Percentiles rank a stretch among this genome's conserved stretches.
phyloP scores from a whole-genome alignment of 2,329 filamentous ascomycete species.

The Diaporthe citri region DNA sequence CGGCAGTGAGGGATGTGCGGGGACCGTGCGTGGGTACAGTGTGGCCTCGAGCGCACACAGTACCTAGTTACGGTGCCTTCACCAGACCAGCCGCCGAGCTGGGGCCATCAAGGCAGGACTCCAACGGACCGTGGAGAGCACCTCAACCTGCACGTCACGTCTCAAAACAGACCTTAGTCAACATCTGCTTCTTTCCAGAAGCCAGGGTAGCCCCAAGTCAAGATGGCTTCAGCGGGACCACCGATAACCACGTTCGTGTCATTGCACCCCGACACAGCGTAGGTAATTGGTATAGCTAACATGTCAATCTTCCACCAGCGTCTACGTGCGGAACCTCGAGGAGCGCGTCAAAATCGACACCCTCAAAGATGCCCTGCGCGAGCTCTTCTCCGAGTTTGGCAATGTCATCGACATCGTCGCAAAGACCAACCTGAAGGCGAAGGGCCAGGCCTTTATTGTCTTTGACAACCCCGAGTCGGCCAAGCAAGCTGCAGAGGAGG shows the following conservation, averaged over 20 bases:
- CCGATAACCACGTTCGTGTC: conserved; percentile 79
- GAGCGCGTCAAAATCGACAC: conserved; percentile 88
- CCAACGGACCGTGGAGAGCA: background rate
- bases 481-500: conserved; percentile 83
- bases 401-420: conserved; percentile 80
- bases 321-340: conserved; percentile 87
- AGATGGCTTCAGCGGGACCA: conserved; percentile 54
- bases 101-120: background rate
- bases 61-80: background rate
- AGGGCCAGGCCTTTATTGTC: conserved; percentile 95
- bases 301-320: conserved; percentile 55
- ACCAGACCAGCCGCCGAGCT: background rate
- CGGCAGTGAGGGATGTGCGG: too few species aligned
- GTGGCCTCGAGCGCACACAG: background rate
- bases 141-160: background rate
- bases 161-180: background rate
- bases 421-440: conserved; percentile 86
- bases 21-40: background rate
- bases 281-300: conserved; percentile 51
- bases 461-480: conserved; percentile 88
- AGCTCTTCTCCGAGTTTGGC: conserved; percentile 91
- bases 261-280: conserved; percentile 77
- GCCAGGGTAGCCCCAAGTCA: conserved; percentile 16
- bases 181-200: background rate
- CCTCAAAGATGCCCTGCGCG: conserved; percentile 78